These are phyloP conservation scores for Aspergillus wentii DNA, from an alignment of 495 filamentous ascomycete genomes.

Conservation along the genomic window DNA sequence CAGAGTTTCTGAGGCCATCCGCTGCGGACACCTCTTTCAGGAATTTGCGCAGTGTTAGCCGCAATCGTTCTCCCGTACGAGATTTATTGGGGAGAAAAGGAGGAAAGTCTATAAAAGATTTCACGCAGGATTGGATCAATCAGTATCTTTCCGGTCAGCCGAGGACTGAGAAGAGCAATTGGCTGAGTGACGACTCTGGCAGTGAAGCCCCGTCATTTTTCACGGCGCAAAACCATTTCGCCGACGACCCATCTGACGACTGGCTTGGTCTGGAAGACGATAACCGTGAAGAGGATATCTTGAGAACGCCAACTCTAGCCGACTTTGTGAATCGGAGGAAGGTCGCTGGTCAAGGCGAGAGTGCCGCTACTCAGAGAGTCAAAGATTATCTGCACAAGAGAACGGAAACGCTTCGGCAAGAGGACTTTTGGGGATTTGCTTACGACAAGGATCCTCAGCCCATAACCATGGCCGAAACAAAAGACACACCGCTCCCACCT, in stretches of 20 bases:
- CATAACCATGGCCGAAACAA: slow-evolving; percentile 30
- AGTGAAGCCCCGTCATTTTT: slow-evolving; percentile 44
- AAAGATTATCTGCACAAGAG: slow-evolving; percentile 48
- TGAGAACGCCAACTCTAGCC: slow-evolving; percentile 40
- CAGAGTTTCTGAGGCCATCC: slow-evolving; percentile 48
- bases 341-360: slow-evolving; percentile 6
- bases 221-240: slow-evolving; percentile 38
- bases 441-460: slow-evolving; percentile 38
- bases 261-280: slow-evolving; percentile 44
- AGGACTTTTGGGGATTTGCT: slow-evolving; percentile 47
- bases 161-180: slow-evolving; percentile 60
- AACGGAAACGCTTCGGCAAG: slow-evolving; percentile 61
- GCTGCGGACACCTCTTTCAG: slow-evolving; percentile 12
- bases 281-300: slow-evolving; percentile 30
- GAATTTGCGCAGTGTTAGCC: slow-evolving; percentile 13
- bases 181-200: slow-evolving; percentile 71
- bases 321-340: slow-evolving; percentile 32
- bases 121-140: slow-evolving; percentile 75
- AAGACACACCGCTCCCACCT: slow-evolving; percentile 18
- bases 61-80: slow-evolving; percentile 17
- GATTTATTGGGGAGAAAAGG: slow-evolving; percentile 28
- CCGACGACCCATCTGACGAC: slow-evolving; percentile 38
- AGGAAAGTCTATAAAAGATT: slow-evolving; percentile 47
- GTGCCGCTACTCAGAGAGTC: slow-evolving; percentile 28
- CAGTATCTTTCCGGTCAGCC: slow-evolving; percentile 61